phyloP scores from a whole-genome alignment of 2,329 filamentous ascomycete genomes.

The Monosporascus sp. region DNA sequence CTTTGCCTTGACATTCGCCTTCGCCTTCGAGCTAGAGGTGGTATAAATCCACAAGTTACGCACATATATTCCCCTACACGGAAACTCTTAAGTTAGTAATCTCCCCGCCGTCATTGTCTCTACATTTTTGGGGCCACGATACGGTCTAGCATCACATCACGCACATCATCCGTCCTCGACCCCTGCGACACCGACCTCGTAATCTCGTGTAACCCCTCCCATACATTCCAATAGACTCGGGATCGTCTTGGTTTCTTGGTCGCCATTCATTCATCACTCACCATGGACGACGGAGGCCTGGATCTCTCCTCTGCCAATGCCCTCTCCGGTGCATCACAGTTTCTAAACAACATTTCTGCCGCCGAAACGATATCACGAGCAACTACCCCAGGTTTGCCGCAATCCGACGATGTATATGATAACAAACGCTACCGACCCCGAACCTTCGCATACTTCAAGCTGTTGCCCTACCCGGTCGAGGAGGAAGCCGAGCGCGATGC shows the following conservation, averaged over 20 bases:
- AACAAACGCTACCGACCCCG: slow-evolving; percentile 71
- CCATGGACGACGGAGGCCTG: slow-evolving; percentile 19
- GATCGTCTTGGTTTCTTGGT: no score
- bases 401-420: slow-evolving; percentile 39
- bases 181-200: neutral
- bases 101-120: no score
- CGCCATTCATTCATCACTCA: neutral
- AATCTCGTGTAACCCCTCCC: neutral
- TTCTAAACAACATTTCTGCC: slow-evolving; percentile 34
- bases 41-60: neutral
- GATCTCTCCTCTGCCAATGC: slow-evolving; percentile 31
- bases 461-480: slow-evolving; percentile 86
- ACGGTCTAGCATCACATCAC: neutral
- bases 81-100: no score
- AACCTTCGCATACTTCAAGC: slow-evolving; percentile 87
- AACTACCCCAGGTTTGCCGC: slow-evolving; percentile 69
- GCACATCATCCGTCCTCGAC: neutral
- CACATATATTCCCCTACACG: no score
- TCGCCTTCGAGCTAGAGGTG: neutral
- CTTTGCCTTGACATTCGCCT: neutral
- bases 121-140: no score
- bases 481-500: slow-evolving; percentile 70
- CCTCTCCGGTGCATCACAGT: slow-evolving; percentile 31
- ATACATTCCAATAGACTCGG: neutral
- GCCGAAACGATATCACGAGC: slow-evolving; percentile 75